Base-by-base conservation (phyloP, 2,329 filamentous ascomycete genomes). In the Trichoderma sp. region DNA sequence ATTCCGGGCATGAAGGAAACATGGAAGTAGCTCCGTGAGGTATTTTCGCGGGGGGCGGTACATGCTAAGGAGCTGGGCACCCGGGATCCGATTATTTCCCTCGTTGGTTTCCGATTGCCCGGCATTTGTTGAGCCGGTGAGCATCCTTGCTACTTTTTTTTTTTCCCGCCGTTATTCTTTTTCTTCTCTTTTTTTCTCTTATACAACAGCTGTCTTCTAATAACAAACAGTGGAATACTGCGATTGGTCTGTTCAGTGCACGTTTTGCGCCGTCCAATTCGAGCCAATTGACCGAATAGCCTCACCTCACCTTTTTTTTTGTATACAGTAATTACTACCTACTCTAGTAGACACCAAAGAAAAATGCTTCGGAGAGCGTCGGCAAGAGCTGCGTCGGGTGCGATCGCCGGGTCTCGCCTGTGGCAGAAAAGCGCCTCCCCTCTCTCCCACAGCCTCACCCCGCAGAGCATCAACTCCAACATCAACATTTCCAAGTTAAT, bases 321-420 rank as follows among this genome's bases (percentile, higher is more conserved):
- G 12, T 6, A 66, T 4, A 66, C 21, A 6, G 36, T 18, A 43
- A 18, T 18, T 43, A 21, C 34, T 43, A 21, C 34, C 34, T 36
- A 36, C 5, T 36, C 34, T 36, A 36, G 12, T 36, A 36, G 43
- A 21, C 43, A 21, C 8, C 8, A n/a, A n/a, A 69, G 26, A 43
- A 51, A 56, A 71, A 68, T 71, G 68, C 68, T 71, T 71, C 68
- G 68, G 68, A 63, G 68, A 64, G 60, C 60, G 47, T 64, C 60
- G 60, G 58, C 68, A 63, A 71, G 68, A 64, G 51, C 60, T 39
- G 60, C 39, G 43, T 71, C 60, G 58, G 68, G 60, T 43, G 68
- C 60, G 32, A 57, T 64, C 43, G 68, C 66, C 66, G 56, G 66
- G 30, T 39, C 66, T 24, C 57, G 60, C 60, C 68, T 57, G 62